Evolutionary conservation across 257 asterid genomes (phyloP), one percentile per base, ranked within the genome.

Genomic region (Cynanchum wilfordii): DNA sequence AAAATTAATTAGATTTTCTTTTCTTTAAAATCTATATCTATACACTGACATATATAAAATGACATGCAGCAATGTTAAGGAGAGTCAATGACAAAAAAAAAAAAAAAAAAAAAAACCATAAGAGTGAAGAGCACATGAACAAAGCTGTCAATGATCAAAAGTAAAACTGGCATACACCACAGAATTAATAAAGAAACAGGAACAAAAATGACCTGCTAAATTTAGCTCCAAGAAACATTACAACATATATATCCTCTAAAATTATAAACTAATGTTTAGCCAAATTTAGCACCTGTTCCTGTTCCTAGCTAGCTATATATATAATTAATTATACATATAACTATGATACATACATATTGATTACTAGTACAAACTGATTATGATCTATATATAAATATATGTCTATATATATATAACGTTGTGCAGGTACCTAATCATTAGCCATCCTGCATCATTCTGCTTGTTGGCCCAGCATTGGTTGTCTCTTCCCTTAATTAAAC

Each of bases 281-380:
- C 76, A 81, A 88, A 87, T 87, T 87, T 87, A 88, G 96, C 97
- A 89, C 78, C 80, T 86, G 94, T 90, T 88, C 98, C 94, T 84
- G 86, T 79, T 75, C 89, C 86, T 86, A 44, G 76, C 5, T 30
- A 2, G 3, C 36, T 74, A 50, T 74, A 38, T 47, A 70, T 27
- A 74, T 51, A 80, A 54, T 54, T 19, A 80, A 50, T 13, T 13
- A 50, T 13, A 2, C 6, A 51, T 12, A 11, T 12, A 50, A 70
- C 64, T 76, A 63, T 72, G 51, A 56, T 66, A 76, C 45, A 69
- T 58, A 42, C 47, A 42, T 42, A 69, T 22, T 66, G 66, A 79
- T 79, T 67, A 78, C 73, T 33, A 63, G 68, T 76, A 76, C 25
- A 17, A 52, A 38, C 44, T 38, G 44, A 2, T 30, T 30, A 30